Conservation (phyloP, 2,329 filamentous ascomycete species). For the Xylaria sp. region DNA sequence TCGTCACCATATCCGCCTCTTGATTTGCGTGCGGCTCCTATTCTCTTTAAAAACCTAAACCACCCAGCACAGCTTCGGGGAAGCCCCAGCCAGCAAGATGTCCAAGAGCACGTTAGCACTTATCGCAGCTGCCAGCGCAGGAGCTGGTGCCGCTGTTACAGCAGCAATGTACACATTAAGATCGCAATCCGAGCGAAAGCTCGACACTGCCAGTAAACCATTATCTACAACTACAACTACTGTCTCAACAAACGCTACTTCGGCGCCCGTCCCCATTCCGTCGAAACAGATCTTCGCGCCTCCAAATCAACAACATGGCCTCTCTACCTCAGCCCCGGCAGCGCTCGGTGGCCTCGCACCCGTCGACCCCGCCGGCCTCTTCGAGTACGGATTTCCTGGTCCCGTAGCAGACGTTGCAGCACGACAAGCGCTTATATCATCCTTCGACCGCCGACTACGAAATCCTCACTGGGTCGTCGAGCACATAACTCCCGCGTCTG, state of each 20-base stretch:
- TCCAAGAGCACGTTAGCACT: slow-evolving; percentile 78
- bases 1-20: slow-evolving; percentile 9
- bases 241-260: slow-evolving; percentile 42
- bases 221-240: slow-evolving; percentile 44
- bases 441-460: slow-evolving; percentile 86
- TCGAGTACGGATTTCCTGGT: slow-evolving; percentile 90
- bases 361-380: slow-evolving; percentile 77
- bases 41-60: slow-evolving; percentile 32
- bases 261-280: slow-evolving; percentile 52
- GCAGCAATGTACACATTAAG: slow-evolving; percentile 69
- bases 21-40: slow-evolving; percentile 3
- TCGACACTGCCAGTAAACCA: slow-evolving; percentile 48
- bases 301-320: slow-evolving; percentile 37
- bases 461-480: slow-evolving; percentile 96
- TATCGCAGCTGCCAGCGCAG: slow-evolving; percentile 76
- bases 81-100: slow-evolving; percentile 56
- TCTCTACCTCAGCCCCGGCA: slow-evolving; percentile 42
- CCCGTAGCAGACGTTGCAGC: slow-evolving; percentile 82
- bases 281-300: slow-evolving; percentile 61
- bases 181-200: slow-evolving; percentile 43
- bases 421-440: slow-evolving; percentile 78
- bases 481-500: slow-evolving; percentile 90
- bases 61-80: slow-evolving; percentile 24
- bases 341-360: slow-evolving; percentile 46
- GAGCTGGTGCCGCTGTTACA: slow-evolving; percentile 76